Evolutionary conservation across 2,329 filamentous ascomycete species (phyloP).

Genomic region (Ascochyta fabae): DNA sequence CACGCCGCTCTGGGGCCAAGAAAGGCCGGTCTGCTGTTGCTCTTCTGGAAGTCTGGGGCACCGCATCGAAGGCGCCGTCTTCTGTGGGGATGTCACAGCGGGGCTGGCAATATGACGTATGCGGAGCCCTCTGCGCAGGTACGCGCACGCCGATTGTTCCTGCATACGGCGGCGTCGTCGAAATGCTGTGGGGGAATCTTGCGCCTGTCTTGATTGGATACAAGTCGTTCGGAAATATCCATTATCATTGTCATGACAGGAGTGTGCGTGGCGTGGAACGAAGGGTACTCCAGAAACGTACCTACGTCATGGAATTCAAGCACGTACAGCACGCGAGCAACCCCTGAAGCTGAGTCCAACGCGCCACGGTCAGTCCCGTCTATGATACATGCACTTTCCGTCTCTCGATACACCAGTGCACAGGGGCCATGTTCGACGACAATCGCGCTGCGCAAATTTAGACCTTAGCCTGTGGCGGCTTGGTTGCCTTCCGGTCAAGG

Average conservation of each 20-base stretch:
- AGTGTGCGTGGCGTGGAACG: neutral
- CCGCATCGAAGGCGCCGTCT: neutral
- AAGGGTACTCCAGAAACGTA: neutral
- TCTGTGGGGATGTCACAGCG: slow-evolving; percentile 2
- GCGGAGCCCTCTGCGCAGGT: slow-evolving; percentile 2
- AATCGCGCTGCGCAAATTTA: neutral
- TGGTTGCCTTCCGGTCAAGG: slow-evolving; percentile 1
- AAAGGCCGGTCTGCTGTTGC: neutral
- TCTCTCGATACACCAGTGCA: neutral
- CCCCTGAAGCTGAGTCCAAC: slow-evolving; percentile 1
- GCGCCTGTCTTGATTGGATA: neutral
- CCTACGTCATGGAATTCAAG: slow-evolving; percentile 7
- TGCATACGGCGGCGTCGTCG: neutral
- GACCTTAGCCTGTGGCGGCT: neutral
- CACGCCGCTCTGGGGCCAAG: neutral
- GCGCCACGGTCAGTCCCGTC: neutral
- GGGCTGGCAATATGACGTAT: slow-evolving; percentile 6
- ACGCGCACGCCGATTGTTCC: slow-evolving; percentile 7
- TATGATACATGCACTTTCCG: neutral
- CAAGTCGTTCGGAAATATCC: no score
- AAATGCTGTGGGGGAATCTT: neutral
- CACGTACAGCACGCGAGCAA: neutral
- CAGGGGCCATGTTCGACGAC: neutral
- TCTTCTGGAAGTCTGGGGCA: slow-evolving; percentile 8
- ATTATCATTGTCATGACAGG: no score